phyloP scores from a whole-genome alignment of 306 rosid genomes.

The Malus sylvestris region DNA sequence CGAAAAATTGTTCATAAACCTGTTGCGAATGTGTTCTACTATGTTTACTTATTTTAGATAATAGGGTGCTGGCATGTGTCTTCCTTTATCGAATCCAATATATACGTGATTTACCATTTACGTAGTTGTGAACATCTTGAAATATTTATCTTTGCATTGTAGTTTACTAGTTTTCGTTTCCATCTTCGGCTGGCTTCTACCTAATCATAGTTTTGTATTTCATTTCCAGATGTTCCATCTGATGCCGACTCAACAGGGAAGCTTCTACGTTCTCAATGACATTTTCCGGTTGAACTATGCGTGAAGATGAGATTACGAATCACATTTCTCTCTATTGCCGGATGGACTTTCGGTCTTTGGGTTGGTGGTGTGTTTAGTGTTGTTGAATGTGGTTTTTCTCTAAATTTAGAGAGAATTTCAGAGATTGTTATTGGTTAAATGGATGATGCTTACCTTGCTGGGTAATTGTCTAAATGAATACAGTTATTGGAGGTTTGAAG shows the following conservation, averaged over 20 bases:
- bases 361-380: constrained; percentile 31
- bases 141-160: background rate
- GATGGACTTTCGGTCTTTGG: constrained; percentile 16
- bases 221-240: constrained; percentile 86
- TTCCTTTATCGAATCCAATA: background rate
- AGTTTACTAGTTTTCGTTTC: background rate
- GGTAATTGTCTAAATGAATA: constrained; percentile 25
- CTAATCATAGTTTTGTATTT: constrained; percentile 13
- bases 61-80: background rate
- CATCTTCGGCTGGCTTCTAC: background rate
- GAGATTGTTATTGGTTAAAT: constrained; percentile 39
- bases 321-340: constrained; percentile 20
- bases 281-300: constrained; percentile 95
- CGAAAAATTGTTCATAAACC: background rate
- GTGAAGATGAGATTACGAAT: constrained; percentile 24
- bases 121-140: background rate
- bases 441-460: constrained; percentile 8
- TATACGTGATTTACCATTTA: background rate
- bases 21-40: background rate
- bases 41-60: background rate
- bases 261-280: constrained; percentile 85
- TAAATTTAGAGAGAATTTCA: constrained; percentile 13
- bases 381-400: constrained; percentile 11
- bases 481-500: constrained; percentile 21
- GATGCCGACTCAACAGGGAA: constrained; percentile 86